Base-by-base conservation (phyloP, 306 rosid species). In the Ammopiptanthus mongolicus region DNA sequence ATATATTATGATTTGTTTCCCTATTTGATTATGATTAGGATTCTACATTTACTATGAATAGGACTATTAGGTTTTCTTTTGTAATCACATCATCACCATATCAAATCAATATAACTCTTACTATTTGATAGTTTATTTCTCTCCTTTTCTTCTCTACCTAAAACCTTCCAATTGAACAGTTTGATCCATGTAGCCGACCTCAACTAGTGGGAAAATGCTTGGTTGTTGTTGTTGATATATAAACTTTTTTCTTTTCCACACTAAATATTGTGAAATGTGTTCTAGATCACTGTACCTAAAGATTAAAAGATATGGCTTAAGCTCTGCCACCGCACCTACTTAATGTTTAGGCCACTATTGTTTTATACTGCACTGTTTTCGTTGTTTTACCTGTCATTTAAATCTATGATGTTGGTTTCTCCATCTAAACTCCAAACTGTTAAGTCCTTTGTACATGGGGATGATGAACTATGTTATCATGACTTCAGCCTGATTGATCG, bases 401-500 rank as follows among this genome's bases (percentile, higher is more conserved):
- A 59, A 62, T 31, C 65, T 41, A 63, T 73, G 46, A 59, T 65
- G 78, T 41, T 79, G 71, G 22, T 31, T 65, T 53, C 39, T 63
- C 44, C 47, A 29, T 36, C 47, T 62, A 25, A 55, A 50, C 34
- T 69, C 55, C 53, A 4, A 51, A 51, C 22, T 31, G 47, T 70
- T 8, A 34, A 76, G 17, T 41, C 10, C 51, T 60, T 41, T 42
- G 80, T 60, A 47, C 7, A 0, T 55, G 76, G 50, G 58, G 64
- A 29, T 41, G 44, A 75, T 75, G 29, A 66, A 71, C 57, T 67
- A 65, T 82, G 51, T 48, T 78, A 69, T 70, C 65, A 22, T 82
- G 52, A 52, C 71, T 81, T 79, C 91, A 96, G 97, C 81, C 89
- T 96, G 72, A 76, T 90, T 78, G 91, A 92, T 13, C 87, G 98